Conservation (phyloP, 331 rosid genomes). For the Telfairia occidentalis region DNA sequence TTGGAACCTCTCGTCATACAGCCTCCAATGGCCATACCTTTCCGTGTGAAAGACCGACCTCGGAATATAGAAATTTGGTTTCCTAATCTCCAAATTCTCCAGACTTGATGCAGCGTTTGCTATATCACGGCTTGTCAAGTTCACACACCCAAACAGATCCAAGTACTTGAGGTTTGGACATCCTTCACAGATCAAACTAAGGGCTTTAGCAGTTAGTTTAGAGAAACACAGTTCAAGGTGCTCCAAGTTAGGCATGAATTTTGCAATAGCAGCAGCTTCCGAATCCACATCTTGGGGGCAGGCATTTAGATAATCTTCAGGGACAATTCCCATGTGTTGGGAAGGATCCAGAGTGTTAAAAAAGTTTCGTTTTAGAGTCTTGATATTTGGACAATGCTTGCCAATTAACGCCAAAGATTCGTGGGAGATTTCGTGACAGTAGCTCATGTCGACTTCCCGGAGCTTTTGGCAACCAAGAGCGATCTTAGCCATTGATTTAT, state of each 20-base stretch:
- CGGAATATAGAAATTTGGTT: constrained; percentile 62
- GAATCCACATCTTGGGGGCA: constrained; percentile 78
- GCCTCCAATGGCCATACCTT: constrained; percentile 70
- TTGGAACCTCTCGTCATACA: constrained; percentile 83
- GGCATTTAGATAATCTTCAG: constrained; percentile 48
- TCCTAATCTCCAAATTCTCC: constrained; percentile 47
- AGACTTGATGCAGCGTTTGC: constrained; percentile 39
- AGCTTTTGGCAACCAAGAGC: constrained; percentile 55
- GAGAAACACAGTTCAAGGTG: constrained; percentile 68
- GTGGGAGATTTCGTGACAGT: constrained; percentile 66
- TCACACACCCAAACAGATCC: constrained; percentile 73
- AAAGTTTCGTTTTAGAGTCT: constrained; percentile 51
- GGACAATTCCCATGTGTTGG: constrained; percentile 54
- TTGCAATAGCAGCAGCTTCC: constrained; percentile 73
- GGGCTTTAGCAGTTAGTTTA: constrained; percentile 53
- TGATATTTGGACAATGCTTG: constrained; percentile 54
- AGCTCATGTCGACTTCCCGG: constrained; percentile 71
- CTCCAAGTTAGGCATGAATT: constrained; percentile 59
- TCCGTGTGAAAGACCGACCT: constrained; percentile 55
- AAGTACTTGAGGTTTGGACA: constrained; percentile 58
- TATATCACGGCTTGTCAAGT: constrained; percentile 65
- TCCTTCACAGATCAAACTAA: constrained; percentile 41
- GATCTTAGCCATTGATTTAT: constrained; percentile 47
- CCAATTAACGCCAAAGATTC: constrained; percentile 53
- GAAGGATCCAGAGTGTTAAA: constrained; percentile 70